phyloP scores from a whole-genome alignment of 257 asterid species.

The Solanum stenotomum region DNA sequence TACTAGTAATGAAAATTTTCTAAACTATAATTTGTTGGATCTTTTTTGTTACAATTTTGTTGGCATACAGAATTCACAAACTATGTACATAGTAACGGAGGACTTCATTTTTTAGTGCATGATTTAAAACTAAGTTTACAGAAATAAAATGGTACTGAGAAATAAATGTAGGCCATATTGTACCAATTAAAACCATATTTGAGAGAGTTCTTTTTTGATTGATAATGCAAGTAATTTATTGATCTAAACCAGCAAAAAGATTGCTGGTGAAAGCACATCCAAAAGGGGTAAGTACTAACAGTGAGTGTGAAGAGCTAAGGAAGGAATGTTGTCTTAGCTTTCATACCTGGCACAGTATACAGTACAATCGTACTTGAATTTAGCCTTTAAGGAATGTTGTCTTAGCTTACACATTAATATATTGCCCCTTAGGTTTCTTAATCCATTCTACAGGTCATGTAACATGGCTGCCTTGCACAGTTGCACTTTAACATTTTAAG shows the following conservation, averaged over 20 bases:
- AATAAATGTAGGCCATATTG: not conserved
- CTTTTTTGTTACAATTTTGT: not conserved
- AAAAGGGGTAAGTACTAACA: not conserved
- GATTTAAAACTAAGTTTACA: not conserved
- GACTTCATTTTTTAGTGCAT: not conserved
- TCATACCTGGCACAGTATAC: not conserved
- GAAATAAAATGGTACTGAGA: not conserved
- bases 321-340: not conserved
- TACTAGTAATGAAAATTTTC: not conserved
- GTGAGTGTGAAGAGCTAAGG: not conserved
- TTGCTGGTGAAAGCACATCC: not conserved
- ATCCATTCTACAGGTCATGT: not conserved
- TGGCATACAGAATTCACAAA: not conserved
- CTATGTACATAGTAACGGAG: not conserved
- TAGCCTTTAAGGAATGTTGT: not conserved
- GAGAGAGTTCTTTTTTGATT: not conserved
- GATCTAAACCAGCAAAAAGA: not conserved
- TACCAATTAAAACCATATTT: not conserved
- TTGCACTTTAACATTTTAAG: not conserved
- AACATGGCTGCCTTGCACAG: not conserved
- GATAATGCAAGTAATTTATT: not conserved
- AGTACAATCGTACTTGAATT: not conserved
- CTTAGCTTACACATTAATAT: not conserved
- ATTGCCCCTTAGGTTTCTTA: not conserved
- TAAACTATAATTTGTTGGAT: not conserved